A percentile compares a stretch with the other conserved stretches of the same genome.
Conservation (phyloP, 768 basidiomycete genomes). For the Suillus weaverae region DNA sequence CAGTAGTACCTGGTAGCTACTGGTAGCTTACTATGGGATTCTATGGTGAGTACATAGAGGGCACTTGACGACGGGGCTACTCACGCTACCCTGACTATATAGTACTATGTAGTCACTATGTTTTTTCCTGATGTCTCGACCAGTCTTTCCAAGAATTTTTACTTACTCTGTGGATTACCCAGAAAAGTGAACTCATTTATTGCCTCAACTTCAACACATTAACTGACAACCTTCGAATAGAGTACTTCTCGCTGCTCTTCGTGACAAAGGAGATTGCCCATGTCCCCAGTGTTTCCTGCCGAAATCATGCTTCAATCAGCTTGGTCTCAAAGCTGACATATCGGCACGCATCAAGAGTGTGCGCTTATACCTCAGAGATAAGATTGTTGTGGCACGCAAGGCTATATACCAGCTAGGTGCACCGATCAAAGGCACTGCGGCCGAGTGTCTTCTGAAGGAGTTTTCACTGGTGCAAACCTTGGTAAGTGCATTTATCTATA, state of each 20-base stretch:
- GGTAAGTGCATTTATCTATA: slow-evolving; percentile 6
- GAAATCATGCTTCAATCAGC: slow-evolving; percentile 14
- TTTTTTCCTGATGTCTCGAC: too few species aligned
- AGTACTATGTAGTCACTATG: too few species aligned
- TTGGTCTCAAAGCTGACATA: slow-evolving; percentile 19
- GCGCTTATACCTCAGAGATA: slow-evolving; percentile 9
- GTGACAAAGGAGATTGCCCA: slow-evolving; percentile 24
- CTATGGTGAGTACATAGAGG: too few species aligned
- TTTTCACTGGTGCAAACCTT: slow-evolving; percentile 14
- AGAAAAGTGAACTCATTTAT: slow-evolving; percentile 15
- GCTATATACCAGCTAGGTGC: slow-evolving; percentile 9
- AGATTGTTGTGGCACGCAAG: slow-evolving; percentile 6
- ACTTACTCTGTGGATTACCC: slow-evolving; percentile 21
- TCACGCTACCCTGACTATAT: too few species aligned
- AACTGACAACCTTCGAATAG: slow-evolving; percentile 7
- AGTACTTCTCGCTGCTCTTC: slow-evolving; percentile 26
- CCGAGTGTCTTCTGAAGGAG: slow-evolving; percentile 9
- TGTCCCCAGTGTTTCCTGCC: slow-evolving; percentile 28
- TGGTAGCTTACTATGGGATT: too few species aligned
- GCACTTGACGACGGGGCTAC: too few species aligned
- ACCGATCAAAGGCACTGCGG: slow-evolving; percentile 8
- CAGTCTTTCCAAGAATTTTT: slow-evolving; percentile 20
- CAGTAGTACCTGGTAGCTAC: too few species aligned
- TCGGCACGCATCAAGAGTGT: background rate
- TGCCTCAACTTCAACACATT: background rate